These are phyloP conservation scores for Phaeotremella skinneri DNA, from an alignment of 768 basidiomycete species.

Conservation along the genomic window DNA sequence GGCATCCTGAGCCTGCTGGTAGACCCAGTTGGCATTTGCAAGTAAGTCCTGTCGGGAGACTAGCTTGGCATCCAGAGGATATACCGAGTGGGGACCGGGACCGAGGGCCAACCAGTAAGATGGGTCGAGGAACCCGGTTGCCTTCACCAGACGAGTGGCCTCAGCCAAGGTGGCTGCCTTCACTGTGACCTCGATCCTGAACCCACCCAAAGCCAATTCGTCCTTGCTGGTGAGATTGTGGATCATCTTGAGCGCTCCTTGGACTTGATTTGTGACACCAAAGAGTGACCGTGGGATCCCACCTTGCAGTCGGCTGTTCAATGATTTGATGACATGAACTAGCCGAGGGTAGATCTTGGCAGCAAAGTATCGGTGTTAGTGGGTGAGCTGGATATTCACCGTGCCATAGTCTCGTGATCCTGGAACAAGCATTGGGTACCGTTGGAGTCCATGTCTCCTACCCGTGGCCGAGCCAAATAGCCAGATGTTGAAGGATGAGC, in stretches of 20 bases:
- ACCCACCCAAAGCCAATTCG: conserved; percentile 17
- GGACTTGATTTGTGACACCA: conserved; percentile 8
- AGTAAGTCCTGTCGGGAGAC: conserved; percentile 14
- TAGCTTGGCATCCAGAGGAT: not conserved
- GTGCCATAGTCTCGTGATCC: conserved; percentile 20
- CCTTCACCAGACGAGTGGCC: conserved; percentile 8
- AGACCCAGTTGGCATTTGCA: conserved; percentile 31
- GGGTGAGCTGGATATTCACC: conserved; percentile 10
- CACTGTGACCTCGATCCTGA: conserved; percentile 30
- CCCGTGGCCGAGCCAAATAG: conserved; percentile 15
- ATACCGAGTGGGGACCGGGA: not conserved
- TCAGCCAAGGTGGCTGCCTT: conserved; percentile 12
- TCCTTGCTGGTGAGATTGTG: conserved; percentile 15
- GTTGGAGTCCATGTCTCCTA: not conserved
- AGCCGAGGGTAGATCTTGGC: conserved; percentile 31
- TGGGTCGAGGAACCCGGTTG: conserved; percentile 16
- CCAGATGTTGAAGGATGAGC: conserved; percentile 9
- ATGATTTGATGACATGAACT: conserved; percentile 35
- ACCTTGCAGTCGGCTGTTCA: conserved; percentile 27
- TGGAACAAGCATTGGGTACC: conserved; percentile 13
- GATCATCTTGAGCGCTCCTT: conserved; percentile 15
- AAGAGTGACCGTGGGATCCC: conserved; percentile 13
- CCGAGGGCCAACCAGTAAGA: conserved; percentile 15
- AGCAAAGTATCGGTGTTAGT: conserved; percentile 1
- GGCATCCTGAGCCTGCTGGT: conserved; percentile 12